Evolutionary conservation across 2,329 filamentous ascomycete species (phyloP).

Genomic region (Taxawa tesnikishii): DNA sequence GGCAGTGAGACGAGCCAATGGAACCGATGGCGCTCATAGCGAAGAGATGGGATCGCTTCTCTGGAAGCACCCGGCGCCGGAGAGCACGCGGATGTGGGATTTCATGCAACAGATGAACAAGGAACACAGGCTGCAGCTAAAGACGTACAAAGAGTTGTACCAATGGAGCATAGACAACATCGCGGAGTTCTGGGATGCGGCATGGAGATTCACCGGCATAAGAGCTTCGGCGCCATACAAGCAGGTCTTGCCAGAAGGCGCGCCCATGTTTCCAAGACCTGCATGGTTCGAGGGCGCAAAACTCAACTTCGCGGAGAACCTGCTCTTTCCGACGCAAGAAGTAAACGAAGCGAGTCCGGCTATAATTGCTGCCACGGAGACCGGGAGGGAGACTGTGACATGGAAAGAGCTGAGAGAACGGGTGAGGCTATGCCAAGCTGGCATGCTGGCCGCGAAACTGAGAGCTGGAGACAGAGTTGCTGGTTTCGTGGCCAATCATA

Average conservation of each 20-base stretch:
- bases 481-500: slow-evolving; percentile 79
- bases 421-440: slow-evolving; percentile 61
- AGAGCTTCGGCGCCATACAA: slow-evolving; percentile 50
- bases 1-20: no score
- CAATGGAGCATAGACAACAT: slow-evolving; percentile 73
- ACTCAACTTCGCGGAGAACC: slow-evolving; percentile 91
- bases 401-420: slow-evolving; percentile 73
- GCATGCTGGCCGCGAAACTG: slow-evolving; percentile 56
- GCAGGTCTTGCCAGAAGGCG: slow-evolving; percentile 55
- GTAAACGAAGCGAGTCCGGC: slow-evolving; percentile 52
- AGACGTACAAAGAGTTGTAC: slow-evolving; percentile 64
- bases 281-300: slow-evolving; percentile 68
- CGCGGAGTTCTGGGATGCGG: slow-evolving; percentile 68
- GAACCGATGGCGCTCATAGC: slow-evolving; percentile 1
- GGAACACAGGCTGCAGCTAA: slow-evolving; percentile 50
- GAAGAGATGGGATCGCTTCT: slow-evolving; percentile 9
- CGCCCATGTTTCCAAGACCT: slow-evolving; percentile 74
- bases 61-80: slow-evolving; percentile 26
- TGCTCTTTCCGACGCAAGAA: slow-evolving; percentile 60
- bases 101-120: slow-evolving; percentile 50
- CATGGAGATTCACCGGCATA: slow-evolving; percentile 75
- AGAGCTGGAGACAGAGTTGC: slow-evolving; percentile 49
- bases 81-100: slow-evolving; percentile 30
- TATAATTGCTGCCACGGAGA: slow-evolving; percentile 73
- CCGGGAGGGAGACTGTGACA: slow-evolving; percentile 49